phyloP scores from a whole-genome alignment of 1,284 basidiomycete genomes.

The Ganoderma multipileum region DNA sequence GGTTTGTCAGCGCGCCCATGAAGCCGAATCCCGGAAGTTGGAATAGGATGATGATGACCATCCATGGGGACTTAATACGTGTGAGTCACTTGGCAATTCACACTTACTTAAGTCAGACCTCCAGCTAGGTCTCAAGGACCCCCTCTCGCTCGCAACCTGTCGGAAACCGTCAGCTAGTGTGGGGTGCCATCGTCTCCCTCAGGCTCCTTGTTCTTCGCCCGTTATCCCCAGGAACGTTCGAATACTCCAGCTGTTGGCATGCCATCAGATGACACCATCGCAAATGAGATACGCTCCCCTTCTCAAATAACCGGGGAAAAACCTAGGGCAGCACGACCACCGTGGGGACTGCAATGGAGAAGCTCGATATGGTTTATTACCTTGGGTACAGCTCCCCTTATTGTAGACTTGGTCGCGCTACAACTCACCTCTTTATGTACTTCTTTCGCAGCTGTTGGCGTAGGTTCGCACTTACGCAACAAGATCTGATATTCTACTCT shows the following conservation, averaged over 20 bases:
- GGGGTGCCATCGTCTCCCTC: neutral
- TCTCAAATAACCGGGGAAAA: neutral
- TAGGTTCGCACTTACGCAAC: constrained; percentile 12
- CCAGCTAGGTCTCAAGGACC: no score
- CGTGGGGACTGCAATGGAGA: constrained; percentile 39
- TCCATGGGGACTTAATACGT: no score
- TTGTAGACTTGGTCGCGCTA: neutral
- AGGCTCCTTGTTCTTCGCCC: neutral
- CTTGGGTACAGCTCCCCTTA: constrained; percentile 19
- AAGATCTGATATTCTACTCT: neutral
- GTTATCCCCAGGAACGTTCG: neutral
- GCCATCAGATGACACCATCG: constrained; percentile 1
- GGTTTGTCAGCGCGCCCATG: neutral
- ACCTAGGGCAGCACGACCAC: neutral
- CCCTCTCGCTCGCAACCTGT: neutral
- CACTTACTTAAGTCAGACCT: no score
- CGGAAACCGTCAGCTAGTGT: neutral
- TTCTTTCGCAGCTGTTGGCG: constrained; percentile 16
- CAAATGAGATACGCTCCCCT: neutral
- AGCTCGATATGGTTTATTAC: constrained; percentile 43
- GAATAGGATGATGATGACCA: no score
- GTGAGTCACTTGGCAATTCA: neutral
- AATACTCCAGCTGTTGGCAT: constrained; percentile 2
- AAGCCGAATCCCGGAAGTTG: no score
- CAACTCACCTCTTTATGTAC: neutral